Conservation (phyloP, 306 rosid genomes). For the Myrica gale region DNA sequence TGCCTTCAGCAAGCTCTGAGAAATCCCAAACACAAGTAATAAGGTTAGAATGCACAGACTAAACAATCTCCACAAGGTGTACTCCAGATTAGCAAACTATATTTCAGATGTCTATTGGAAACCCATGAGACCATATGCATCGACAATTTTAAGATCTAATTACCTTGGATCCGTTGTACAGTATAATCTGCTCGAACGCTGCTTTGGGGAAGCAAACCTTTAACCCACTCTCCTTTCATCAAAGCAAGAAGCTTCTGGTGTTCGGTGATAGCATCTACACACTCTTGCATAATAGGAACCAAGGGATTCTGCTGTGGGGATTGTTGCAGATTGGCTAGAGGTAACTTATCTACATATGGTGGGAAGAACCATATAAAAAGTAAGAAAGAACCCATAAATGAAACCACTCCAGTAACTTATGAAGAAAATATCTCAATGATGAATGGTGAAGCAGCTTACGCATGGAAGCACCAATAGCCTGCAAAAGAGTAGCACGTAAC, state of each 20-base stretch:
- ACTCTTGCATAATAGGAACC: slow-evolving; percentile 73
- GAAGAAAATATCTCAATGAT: slow-evolving; percentile 22
- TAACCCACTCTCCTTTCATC: slow-evolving; percentile 95
- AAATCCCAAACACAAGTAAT: slow-evolving; percentile 31
- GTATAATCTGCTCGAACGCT: slow-evolving; percentile 82
- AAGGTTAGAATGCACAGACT: slow-evolving; percentile 17
- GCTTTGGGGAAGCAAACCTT: slow-evolving; percentile 91
- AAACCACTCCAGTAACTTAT: slow-evolving; percentile 24
- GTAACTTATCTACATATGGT: slow-evolving; percentile 54
- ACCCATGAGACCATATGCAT: slow-evolving; percentile 10
- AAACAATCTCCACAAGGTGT: slow-evolving; percentile 19
- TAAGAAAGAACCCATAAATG: slow-evolving; percentile 6
- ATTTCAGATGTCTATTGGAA: slow-evolving; percentile 18
- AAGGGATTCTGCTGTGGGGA: slow-evolving; percentile 62
- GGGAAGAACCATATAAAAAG: slow-evolving; percentile 18
- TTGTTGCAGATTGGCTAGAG: slow-evolving; percentile 50
- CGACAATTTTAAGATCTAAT: slow-evolving; percentile 15
- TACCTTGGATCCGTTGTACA: slow-evolving; percentile 83
- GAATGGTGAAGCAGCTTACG: slow-evolving; percentile 41
- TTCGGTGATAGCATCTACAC: slow-evolving; percentile 79
- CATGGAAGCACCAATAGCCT: slow-evolving; percentile 72
- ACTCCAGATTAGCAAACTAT: slow-evolving; percentile 17
- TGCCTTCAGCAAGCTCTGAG: slow-evolving; percentile 90
- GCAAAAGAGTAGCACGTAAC: slow-evolving; percentile 71
- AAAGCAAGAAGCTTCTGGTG: slow-evolving; percentile 86